These are phyloP conservation scores for Thalia dealbata DNA, from an alignment of 176 grass and related monocot genomes.

Conservation along the genomic window DNA sequence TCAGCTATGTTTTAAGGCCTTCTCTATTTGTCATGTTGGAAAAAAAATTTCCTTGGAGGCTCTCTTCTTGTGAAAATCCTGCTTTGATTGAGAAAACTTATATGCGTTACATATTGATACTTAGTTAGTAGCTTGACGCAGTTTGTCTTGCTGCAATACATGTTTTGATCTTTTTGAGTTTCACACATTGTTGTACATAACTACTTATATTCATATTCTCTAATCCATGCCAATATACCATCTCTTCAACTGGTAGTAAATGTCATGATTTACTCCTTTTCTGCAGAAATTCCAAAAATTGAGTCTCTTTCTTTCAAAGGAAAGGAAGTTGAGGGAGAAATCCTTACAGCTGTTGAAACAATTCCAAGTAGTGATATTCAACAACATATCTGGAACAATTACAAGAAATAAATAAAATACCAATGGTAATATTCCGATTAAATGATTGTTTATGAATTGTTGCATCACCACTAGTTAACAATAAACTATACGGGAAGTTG, in stretches of 20 bases:
- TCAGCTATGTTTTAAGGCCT: no score
- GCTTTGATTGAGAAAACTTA: no score
- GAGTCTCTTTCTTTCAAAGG: constrained; percentile 69
- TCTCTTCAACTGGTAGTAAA: constrained; percentile 2
- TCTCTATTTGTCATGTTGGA: no score
- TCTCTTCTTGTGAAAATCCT: no score
- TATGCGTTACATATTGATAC: no score
- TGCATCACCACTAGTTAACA: background rate
- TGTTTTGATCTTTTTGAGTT: no score
- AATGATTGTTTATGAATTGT: constrained; percentile 3
- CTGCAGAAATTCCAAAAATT: constrained; percentile 69
- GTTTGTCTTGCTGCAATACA: no score
- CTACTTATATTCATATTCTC: background rate
- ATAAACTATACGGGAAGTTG: constrained; percentile 25
- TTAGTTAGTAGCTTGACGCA: no score
- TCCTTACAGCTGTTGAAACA: constrained; percentile 50
- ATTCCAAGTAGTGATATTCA: constrained; percentile 61
- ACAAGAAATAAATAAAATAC: constrained; percentile 91
- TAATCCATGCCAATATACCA: background rate
- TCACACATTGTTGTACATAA: background rate
- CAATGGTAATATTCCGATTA: constrained; percentile 47
- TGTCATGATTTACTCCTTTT: background rate
- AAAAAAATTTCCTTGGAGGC: no score
- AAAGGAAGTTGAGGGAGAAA: constrained; percentile 71
- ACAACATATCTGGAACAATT: constrained; percentile 69